These are phyloP conservation scores for Cucumis hystrix DNA, from an alignment of 306 rosid genomes.

Conservation along the genomic window DNA sequence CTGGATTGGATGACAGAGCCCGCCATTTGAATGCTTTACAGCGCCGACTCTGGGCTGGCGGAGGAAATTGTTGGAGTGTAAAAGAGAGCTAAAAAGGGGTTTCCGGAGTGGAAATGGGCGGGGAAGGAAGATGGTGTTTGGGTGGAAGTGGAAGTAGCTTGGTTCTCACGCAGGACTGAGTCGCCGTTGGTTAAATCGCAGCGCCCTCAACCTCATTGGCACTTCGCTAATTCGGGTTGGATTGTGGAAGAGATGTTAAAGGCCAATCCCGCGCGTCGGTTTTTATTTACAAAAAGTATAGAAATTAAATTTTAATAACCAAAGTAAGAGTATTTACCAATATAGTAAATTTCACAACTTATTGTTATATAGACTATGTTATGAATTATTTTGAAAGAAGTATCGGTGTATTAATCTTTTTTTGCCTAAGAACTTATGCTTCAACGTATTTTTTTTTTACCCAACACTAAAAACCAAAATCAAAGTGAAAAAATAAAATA, in stretches of 20 bases:
- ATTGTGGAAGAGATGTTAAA: not conserved
- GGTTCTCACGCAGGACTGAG: not conserved
- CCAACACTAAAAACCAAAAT: no score
- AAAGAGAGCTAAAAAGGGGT: not conserved
- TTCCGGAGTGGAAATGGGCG: not conserved
- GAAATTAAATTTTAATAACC: no score
- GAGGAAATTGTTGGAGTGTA: not conserved
- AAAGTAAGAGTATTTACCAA: no score
- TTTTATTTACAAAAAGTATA: no score
- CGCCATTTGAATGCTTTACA: slow-evolving; percentile 25
- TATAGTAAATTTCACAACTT: no score
- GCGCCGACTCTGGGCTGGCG: not conserved
- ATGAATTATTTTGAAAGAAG: no score
- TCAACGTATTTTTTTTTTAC: no score
- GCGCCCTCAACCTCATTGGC: not conserved
- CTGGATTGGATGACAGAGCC: slow-evolving; percentile 17
- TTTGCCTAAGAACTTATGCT: no score
- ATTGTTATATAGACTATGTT: no score
- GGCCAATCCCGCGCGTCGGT: not conserved
- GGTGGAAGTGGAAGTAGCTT: not conserved
- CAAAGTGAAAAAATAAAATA: no score
- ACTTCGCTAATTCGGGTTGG: not conserved
- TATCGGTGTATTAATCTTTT: no score
- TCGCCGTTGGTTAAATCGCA: not conserved
- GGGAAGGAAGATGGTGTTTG: not conserved